A percentile compares a stretch with the other conserved stretches of the same genome.
phyloP scores from a whole-genome alignment of 2,329 filamentous ascomycete species.

The Arthrobotrys megalospora region DNA sequence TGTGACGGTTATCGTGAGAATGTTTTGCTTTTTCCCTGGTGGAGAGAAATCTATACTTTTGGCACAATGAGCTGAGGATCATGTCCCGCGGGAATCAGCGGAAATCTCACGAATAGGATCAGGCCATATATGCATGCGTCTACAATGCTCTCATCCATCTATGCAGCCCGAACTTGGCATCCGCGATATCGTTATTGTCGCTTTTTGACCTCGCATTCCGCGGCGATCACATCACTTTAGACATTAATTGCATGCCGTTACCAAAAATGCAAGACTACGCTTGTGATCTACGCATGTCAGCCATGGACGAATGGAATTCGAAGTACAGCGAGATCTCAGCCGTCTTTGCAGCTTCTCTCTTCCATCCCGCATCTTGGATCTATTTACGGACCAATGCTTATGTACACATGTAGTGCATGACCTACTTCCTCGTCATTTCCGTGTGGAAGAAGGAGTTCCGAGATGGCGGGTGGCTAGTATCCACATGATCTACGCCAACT shows the following conservation, averaged over 20 bases:
- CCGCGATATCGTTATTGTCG: conserved; percentile 10
- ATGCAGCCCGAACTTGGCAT: conserved; percentile 29
- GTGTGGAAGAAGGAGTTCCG: neutral
- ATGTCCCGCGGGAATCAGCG: neutral
- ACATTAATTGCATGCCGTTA: conserved; percentile 20
- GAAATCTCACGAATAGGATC: conserved; percentile 23
- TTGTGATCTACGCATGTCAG: conserved; percentile 24
- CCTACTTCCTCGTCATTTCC: neutral
- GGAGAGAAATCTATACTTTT: neutral
- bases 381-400: neutral
- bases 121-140: conserved; percentile 39
- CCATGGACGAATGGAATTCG: conserved; percentile 11
- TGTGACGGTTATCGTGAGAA: neutral
- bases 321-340: neutral
- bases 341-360: neutral
- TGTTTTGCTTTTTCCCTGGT: conserved; percentile 24
- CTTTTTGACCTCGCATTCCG: conserved; percentile 3
- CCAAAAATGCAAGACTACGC: conserved; percentile 13
- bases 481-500: conserved; percentile 2
- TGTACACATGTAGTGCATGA: neutral
- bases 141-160: neutral
- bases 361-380: neutral
- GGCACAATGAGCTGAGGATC: conserved; percentile 1
- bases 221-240: conserved; percentile 31
- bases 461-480: neutral